These are phyloP conservation scores for Solanum hybrid DNA, from an alignment of 305 asterid genomes.

Conservation along the genomic window DNA sequence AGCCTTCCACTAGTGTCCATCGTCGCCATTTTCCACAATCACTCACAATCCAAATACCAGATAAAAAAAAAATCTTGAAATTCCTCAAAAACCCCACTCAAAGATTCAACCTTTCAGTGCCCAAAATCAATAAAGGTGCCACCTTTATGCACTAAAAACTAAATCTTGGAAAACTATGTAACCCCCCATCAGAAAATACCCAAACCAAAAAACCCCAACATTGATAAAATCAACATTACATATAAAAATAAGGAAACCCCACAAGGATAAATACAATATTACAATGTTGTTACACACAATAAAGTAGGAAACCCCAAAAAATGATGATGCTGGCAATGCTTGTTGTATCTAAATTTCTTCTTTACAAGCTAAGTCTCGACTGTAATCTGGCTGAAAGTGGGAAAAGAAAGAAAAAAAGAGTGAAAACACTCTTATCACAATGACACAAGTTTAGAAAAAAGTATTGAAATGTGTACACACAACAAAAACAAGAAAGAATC, in stretches of 20 bases:
- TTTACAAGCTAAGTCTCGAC: slow-evolving; percentile 36
- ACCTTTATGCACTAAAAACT: slow-evolving; percentile 20
- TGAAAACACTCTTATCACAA: not conserved
- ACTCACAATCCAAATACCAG: slow-evolving; percentile 1
- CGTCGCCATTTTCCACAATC: slow-evolving; percentile 29
- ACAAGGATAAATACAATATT: not conserved
- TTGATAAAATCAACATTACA: slow-evolving; percentile 20
- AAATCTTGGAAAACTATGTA: slow-evolving; percentile 18
- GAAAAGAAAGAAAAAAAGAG: slow-evolving; percentile 12
- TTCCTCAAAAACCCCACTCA: slow-evolving; percentile 19
- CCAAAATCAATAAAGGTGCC: slow-evolving; percentile 12
- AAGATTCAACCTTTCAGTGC: slow-evolving; percentile 9
- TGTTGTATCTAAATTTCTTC: not conserved
- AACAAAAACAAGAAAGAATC: not conserved
- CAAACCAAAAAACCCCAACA: slow-evolving; percentile 21
- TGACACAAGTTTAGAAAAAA: slow-evolving; percentile 13
- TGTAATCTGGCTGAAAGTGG: slow-evolving; percentile 41
- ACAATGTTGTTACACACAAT: slow-evolving; percentile 5
- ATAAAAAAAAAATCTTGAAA: slow-evolving; percentile 10
- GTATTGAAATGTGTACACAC: slow-evolving; percentile 15
- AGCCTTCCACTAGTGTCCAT: slow-evolving; percentile 84
- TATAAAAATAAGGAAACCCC: not conserved
- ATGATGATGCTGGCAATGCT: not conserved
- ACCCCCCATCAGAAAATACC: slow-evolving; percentile 34
- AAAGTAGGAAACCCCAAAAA: not conserved